Percentiles rank a stretch among this genome's conserved stretches.
Evolutionary conservation across 257 asterid genomes (phyloP).

Genomic region (Eucommia ulmoides): DNA sequence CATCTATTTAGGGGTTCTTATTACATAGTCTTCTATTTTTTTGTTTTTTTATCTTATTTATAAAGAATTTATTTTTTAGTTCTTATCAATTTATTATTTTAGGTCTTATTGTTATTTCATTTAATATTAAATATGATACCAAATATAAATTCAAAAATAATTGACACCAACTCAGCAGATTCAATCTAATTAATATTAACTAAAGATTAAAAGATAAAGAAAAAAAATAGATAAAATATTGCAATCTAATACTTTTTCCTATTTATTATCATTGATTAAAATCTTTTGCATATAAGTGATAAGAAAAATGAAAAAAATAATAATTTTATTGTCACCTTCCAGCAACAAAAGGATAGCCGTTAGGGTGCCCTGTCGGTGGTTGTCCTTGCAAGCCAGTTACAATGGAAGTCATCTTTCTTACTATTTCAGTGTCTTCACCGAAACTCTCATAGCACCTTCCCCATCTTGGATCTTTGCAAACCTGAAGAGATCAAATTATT

Average conservation of each 20-base stretch:
- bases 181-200: no score
- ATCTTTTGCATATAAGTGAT: neutral
- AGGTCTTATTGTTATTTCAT: neutral
- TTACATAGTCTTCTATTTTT: no score
- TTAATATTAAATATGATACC: no score
- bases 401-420: slow-evolving; percentile 61
- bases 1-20: no score
- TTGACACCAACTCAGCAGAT: neutral
- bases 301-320: neutral
- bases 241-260: no score
- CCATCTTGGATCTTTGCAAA: slow-evolving; percentile 93
- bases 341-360: slow-evolving; percentile 85
- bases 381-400: slow-evolving; percentile 76
- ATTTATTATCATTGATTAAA: neutral
- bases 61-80: no score
- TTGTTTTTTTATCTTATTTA: no score
- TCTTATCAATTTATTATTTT: no score
- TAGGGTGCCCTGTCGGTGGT: slow-evolving; percentile 81
- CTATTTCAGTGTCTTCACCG: slow-evolving; percentile 76
- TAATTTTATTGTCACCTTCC: slow-evolving; percentile 50
- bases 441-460: slow-evolving; percentile 92
- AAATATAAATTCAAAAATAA: no score
- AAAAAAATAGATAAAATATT: no score
- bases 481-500: no score
- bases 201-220: no score